Evolutionary conservation across 2,329 filamentous ascomycete species (phyloP), one percentile per base, ranked within the genome.

Genomic region (Davidsoniella eucalypti): DNA sequence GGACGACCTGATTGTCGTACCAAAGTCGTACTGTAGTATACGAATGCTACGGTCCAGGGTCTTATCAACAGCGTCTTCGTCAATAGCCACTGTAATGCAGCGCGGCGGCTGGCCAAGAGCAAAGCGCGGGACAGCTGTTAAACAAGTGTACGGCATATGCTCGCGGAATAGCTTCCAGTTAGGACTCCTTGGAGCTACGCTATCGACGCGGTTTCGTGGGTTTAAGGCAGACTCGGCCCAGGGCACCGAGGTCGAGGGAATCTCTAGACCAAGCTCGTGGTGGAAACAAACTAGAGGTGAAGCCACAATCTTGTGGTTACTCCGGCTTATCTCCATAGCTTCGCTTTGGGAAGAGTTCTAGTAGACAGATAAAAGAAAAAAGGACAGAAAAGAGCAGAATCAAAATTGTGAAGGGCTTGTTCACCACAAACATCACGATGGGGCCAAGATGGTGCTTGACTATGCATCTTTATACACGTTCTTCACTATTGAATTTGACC

Each of bases 221-320:
- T 44, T 44, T 8, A 29, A 23, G 7, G 39, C 16, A 38, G 47
- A 49, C 1, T 16, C 3, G 1, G 18, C 12, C 47, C 40, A 49
- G 21, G n/a, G n/a, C 8, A 36, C 26, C 9, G 7, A 8, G 14
- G 7, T 14, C 5, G 16, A 21, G 8, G 44, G 44, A 5, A 37
- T 23, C 5, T 16, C 23, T 5, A 17, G 37, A 7, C 37, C 46
- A 33, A 41, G 36, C 14, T 26, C 16, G 7, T 23, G 4, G n/a
- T 49, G 38, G 39, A 49, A 49, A 40, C 47, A 40, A 17, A 49
- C 41, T 7, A 49, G 17, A 8, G 47, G 47, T 10, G 38, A 37
- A 14, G 47, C 37, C 4, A 49, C 39, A 2, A 49, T 26, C 8
- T 14, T n/a, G 16, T 49, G 26, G 17, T 49, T 49, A 10, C 36